Conservation (phyloP, 2,329 filamentous ascomycete genomes). For the Zasmidium cellare region DNA sequence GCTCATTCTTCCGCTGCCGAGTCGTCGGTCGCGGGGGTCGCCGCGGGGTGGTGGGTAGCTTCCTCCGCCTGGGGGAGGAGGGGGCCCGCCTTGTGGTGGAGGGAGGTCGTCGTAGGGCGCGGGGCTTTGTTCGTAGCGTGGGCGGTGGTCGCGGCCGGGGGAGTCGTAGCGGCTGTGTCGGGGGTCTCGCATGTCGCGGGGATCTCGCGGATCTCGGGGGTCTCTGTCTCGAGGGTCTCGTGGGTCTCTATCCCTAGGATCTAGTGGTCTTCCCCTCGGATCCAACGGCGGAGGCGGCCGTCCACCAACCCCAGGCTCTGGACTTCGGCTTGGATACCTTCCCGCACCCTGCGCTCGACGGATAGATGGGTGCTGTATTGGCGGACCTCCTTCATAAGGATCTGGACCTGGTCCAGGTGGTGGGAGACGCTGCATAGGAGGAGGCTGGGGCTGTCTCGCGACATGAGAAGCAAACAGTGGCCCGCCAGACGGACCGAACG, state of each 20-base stretch:
- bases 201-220: not conserved
- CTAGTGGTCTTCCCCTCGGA: conserved; percentile 1
- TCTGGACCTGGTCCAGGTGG: conserved; percentile 8
- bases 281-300: conserved; percentile 8
- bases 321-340: conserved; percentile 19
- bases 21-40: conserved; percentile 14
- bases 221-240: conserved; percentile 5
- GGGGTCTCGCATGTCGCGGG: not conserved
- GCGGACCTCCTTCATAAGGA: conserved; percentile 17
- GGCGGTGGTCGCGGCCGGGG: conserved; percentile 3
- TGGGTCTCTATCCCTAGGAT: conserved; percentile 8
- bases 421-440: conserved; percentile 11
- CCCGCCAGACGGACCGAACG: conserved; percentile 46
- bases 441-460: conserved; percentile 18
- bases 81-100: not conserved
- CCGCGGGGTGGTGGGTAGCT: conserved; percentile 7
- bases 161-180: conserved; percentile 10
- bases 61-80: conserved; percentile 5
- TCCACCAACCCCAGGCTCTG: conserved; percentile 9
- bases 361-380: conserved; percentile 19
- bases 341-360: conserved; percentile 15
- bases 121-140: conserved; percentile 15
- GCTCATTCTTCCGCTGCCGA: conserved; percentile 11
- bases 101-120: conserved; percentile 7
- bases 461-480: conserved; percentile 45